Base-by-base conservation (phyloP, 139 green algal species). In the Chlorella sp. region DNA sequence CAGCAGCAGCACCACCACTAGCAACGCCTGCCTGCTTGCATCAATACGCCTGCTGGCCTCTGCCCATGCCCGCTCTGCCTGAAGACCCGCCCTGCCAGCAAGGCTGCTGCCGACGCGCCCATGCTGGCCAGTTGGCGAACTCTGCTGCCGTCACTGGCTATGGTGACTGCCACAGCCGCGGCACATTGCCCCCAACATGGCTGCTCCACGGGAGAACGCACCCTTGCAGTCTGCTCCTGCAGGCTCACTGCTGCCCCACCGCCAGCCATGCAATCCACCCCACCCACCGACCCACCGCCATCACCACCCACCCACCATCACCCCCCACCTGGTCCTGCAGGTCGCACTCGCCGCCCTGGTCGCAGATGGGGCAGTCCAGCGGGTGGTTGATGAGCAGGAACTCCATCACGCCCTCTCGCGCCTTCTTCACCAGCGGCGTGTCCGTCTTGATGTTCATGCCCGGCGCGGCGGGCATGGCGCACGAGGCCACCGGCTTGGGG, bases 351-450 rank as follows among this genome's bases (percentile, higher is more conserved):
- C 97, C 97, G 68, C 97, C 97, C 89, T 99, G 97, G 87, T 99
- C 97, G 89, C 97, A 99, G 86, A 99, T 99, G 75, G 97, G 97
- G 91, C 97, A 99, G 83, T 99, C 97, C 77, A 99, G 92, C 24
- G 97, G 97, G 89, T 99, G 97, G 88, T 99, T 99, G 87, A 97
- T 96, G 87, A 99, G 93, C 86, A 99, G 88, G 74, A 99, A 99
- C 94, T 99, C 97, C 97, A 99, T 99, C 38, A 99, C 97, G 34
- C 97, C 97, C 91, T 99, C 97, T 16, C 97, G 89, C 11, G 97
- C 97, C 84, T 99, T 99, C 91, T 98, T 99, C n/a, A 99, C 96
- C 60, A 98, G 87, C 9, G 93, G 93, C 34, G 94, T 98, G 87
- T 97, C 90, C 28, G 96, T 99, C 85, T 98, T 98, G 80, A 99